A percentile compares a stretch with the other conserved stretches of the same genome.
Conservation (phyloP, 2,329 filamentous ascomycete species). For the Apiospora pterosperma region DNA sequence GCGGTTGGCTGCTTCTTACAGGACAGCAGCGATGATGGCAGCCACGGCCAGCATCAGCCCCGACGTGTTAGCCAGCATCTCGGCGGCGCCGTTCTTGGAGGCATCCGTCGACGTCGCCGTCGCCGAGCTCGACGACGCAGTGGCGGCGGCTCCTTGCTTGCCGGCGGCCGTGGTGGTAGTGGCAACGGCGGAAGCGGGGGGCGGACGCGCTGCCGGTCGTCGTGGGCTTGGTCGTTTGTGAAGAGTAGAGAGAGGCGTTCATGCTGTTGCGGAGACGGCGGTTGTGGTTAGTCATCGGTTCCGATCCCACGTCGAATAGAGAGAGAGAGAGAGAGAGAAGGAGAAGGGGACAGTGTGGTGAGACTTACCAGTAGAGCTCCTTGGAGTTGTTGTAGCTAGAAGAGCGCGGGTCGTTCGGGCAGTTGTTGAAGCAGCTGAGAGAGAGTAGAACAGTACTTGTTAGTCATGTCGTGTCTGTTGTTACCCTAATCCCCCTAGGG, state of each 20-base stretch:
- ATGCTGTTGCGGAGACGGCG: slow-evolving; percentile 12
- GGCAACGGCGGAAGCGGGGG: slow-evolving; percentile 5
- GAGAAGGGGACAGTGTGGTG: background rate
- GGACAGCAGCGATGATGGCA: slow-evolving; percentile 19
- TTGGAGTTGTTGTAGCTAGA: slow-evolving; percentile 19
- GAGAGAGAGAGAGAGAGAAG: background rate
- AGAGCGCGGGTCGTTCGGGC: slow-evolving; percentile 42
- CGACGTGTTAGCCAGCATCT: slow-evolving; percentile 8
- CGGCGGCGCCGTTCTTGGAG: slow-evolving; percentile 10
- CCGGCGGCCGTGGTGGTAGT: slow-evolving; percentile 1
- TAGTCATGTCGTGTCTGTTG: background rate
- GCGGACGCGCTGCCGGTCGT: slow-evolving; percentile 8
- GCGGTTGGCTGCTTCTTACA: no score
- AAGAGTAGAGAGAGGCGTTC: slow-evolving; percentile 25
- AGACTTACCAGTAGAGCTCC: slow-evolving; percentile 25
- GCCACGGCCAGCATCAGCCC: slow-evolving; percentile 23
- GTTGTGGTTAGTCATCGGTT: background rate
- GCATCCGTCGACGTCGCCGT: slow-evolving; percentile 5
- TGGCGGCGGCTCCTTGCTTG: slow-evolving; percentile 5
- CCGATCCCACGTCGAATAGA: background rate
- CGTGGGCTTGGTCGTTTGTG: slow-evolving; percentile 12
- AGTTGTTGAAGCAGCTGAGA: slow-evolving; percentile 60
- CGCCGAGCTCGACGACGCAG: background rate
- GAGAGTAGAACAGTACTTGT: background rate
- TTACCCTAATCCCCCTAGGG: no score